Base-by-base conservation (phyloP, 441 rosid genomes). In the Pelargonium exstipulatum region DNA sequence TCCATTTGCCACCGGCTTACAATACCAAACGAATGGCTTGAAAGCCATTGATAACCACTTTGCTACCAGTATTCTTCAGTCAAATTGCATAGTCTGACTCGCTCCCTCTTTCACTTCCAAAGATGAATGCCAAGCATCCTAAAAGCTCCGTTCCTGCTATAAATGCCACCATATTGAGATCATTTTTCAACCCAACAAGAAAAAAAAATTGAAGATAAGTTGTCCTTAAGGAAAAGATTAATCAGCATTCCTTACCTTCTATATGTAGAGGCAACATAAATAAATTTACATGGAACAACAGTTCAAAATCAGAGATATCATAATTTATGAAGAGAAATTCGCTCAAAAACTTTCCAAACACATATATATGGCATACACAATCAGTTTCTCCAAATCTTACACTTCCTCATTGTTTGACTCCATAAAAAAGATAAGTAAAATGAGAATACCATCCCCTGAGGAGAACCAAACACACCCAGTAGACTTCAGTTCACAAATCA, bases 21-120 rank as follows among this genome's bases (percentile, higher is more conserved):
- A 95, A 69, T 84, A 92, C 98, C 98, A 95, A 51, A 74, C 88
- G 81, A 92, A 77, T 18, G 85, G 89, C 74, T 79, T 65, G 74
- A 88, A 88, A 8, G 85, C 88, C 98, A 92, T 91, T 68, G 71
- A 76, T 16, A 51, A 18, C 17, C 16, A 49, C 71, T 79, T 67
- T 61, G 58, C 70, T 0, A 65, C 67, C 60, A 22, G 69, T 20
- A 55, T 14, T 69, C 68, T 77, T 74, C 74, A 71, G 71, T 62
- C 5, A 42, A 26, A 71, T 71, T 49, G 64, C 82, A 75, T 70
- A 73, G 68, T 45, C 74, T 61, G 55, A 64, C 16, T 62, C 35
- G 51, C 66, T 42, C 68, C 53, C 73, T 22, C 71, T 71, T 24
- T 64, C 20, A 69, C 66, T 62, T 29, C 20, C 62, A 20, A 46